phyloP scores from a whole-genome alignment of 257 asterid species.

The Solanum sitiens region DNA sequence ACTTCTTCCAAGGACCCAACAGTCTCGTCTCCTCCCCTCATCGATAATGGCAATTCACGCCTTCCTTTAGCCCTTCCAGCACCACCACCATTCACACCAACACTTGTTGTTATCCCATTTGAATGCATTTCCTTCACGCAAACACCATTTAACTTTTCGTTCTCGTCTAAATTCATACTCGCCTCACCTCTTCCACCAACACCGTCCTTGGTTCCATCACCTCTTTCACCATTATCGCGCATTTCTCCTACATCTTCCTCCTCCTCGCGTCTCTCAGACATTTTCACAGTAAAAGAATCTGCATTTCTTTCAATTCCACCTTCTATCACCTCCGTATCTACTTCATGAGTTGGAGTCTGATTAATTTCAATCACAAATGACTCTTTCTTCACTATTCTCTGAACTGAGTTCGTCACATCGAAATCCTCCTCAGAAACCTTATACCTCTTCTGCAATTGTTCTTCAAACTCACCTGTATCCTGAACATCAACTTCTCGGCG shows the following conservation, averaged over 20 bases:
- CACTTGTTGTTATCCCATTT: background rate
- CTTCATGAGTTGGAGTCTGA: background rate
- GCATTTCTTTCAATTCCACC: background rate
- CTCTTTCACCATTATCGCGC: background rate
- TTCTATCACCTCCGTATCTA: background rate
- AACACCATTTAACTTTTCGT: background rate
- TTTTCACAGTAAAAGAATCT: background rate
- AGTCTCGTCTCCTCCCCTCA: constrained; percentile 7
- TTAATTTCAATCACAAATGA: background rate
- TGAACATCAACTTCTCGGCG: background rate
- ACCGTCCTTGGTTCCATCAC: background rate
- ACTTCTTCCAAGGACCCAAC: background rate
- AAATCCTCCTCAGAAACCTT: constrained; percentile 7
- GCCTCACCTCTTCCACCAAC: background rate
- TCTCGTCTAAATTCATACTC: background rate
- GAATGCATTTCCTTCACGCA: background rate
- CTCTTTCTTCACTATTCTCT: constrained; percentile 12
- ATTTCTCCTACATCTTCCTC: background rate
- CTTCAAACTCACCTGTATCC: background rate
- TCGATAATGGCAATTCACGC: constrained; percentile 23
- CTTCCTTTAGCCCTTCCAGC: background rate
- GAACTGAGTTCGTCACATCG: constrained; percentile 1
- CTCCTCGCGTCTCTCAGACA: background rate
- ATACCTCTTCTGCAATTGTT: background rate
- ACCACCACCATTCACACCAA: background rate